phyloP scores from a whole-genome alignment of 1,284 basidiomycete genomes.

The Ustilago vetiveriae region DNA sequence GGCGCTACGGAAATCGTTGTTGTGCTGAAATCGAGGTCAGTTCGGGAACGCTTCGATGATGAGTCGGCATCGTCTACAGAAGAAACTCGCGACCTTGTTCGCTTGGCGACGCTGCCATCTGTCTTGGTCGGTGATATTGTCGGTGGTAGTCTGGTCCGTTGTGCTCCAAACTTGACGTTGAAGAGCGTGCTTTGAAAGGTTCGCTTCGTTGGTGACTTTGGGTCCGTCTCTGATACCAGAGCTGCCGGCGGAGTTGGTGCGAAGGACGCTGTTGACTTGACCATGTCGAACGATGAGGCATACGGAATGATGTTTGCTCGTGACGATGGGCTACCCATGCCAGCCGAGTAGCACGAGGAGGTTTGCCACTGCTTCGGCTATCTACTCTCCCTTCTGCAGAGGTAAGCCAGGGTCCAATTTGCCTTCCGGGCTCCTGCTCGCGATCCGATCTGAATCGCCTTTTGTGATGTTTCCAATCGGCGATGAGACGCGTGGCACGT shows the following conservation, averaged over 20 bases:
- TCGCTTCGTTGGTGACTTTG: conserved; percentile 18
- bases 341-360: not conserved
- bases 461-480: not conserved
- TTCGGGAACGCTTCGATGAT: conserved; percentile 5
- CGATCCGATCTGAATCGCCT: too few species aligned
- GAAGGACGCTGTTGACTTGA: conserved; percentile 11
- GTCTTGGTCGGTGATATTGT: conserved; percentile 20
- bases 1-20: conserved; percentile 11
- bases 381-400: not conserved
- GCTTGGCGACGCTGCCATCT: conserved; percentile 4
- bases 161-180: conserved; percentile 41
- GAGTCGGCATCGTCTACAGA: not conserved
- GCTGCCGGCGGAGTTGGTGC: conserved; percentile 9
- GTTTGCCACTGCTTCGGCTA: conserved; percentile 28
- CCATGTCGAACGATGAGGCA: too few species aligned
- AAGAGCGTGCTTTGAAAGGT: conserved; percentile 41
- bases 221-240: not conserved
- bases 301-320: too few species aligned
- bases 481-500: not conserved
- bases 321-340: too few species aligned
- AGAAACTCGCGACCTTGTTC: conserved; percentile 15
- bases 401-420: conserved; percentile 6
- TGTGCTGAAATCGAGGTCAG: not conserved
- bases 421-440: too few species aligned
- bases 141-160: conserved; percentile 16